A percentile compares a stretch with the other conserved stretches of the same genome.
Conservation (phyloP, 164 flowering plant genomes). For the Cinnamomum chago region DNA sequence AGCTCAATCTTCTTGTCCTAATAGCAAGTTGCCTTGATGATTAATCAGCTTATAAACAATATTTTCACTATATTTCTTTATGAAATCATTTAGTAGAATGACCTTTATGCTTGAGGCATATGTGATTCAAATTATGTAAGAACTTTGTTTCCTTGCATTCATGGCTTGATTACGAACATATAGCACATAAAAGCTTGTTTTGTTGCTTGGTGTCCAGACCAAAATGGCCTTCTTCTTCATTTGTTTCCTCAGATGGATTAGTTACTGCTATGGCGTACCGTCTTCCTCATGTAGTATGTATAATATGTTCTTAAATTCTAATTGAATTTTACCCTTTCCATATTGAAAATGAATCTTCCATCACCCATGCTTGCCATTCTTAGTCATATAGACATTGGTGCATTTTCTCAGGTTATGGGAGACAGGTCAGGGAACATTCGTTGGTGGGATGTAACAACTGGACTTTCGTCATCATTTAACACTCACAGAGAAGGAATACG, state of each 20-base stretch:
- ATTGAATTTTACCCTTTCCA: neutral
- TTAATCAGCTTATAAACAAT: neutral
- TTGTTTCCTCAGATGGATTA: conserved; percentile 90
- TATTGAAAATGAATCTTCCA: neutral
- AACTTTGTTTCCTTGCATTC: neutral
- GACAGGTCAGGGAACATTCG: conserved; percentile 96
- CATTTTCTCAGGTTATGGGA: conserved; percentile 80
- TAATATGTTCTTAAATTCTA: conserved; percentile 11
- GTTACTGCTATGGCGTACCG: conserved; percentile 99
- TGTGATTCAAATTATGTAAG: neutral
- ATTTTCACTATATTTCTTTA: no score
- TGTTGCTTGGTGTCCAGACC: conserved; percentile 46
- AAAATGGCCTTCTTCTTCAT: conserved; percentile 98
- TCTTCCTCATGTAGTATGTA: conserved; percentile 94
- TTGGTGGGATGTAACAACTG: conserved; percentile 99
- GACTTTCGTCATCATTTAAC: conserved; percentile 91
- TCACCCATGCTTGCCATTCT: conserved; percentile 6
- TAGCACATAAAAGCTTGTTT: conserved; percentile 7
- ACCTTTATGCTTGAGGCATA: neutral
- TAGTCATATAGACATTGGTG: neutral
- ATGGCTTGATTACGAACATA: neutral
- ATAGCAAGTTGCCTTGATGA: no score
- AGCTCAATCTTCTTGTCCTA: no score
- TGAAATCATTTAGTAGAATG: no score
- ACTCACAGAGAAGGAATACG: conserved; percentile 97